phyloP scores from a whole-genome alignment of 768 basidiomycete species.

The Podaxis sp. region DNA sequence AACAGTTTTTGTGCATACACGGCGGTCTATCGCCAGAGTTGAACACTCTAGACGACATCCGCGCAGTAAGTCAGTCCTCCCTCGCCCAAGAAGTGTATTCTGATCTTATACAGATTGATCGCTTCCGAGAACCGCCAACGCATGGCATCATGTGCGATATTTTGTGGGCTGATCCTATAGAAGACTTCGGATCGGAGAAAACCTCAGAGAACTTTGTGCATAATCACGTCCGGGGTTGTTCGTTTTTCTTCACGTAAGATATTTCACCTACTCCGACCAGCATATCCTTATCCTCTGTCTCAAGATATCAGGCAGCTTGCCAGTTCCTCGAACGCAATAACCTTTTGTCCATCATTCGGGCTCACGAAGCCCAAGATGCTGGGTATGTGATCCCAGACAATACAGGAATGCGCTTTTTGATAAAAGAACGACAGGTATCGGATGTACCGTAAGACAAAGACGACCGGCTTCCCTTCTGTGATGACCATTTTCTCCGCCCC shows the following conservation, averaged over 20 bases:
- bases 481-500: slow-evolving; percentile 99
- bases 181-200: slow-evolving; percentile 96
- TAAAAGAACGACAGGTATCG: slow-evolving; percentile 61
- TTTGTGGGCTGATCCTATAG: slow-evolving; percentile 96
- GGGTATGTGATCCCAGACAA: slow-evolving; percentile 54
- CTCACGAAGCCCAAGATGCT: slow-evolving; percentile 98
- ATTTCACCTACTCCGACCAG: background rate
- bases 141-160: slow-evolving; percentile 99
- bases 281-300: slow-evolving; percentile 12
- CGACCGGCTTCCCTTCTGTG: slow-evolving; percentile 97
- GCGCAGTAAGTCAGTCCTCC: slow-evolving; percentile 54
- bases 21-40: slow-evolving; percentile 96
- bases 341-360: slow-evolving; percentile 92
- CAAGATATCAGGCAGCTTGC: slow-evolving; percentile 93
- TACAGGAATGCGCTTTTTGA: slow-evolving; percentile 7
- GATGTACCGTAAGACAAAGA: slow-evolving; percentile 98
- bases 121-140: slow-evolving; percentile 98
- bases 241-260: slow-evolving; percentile 78
- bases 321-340: slow-evolving; percentile 98
- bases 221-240: slow-evolving; percentile 96
- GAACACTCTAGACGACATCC: slow-evolving; percentile 93
- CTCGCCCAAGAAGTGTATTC: background rate
- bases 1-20: slow-evolving; percentile 98
- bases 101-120: slow-evolving; percentile 69
- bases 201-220: slow-evolving; percentile 88